Conservation (phyloP, 305 asterid species). For the Coffea humblotiana region DNA sequence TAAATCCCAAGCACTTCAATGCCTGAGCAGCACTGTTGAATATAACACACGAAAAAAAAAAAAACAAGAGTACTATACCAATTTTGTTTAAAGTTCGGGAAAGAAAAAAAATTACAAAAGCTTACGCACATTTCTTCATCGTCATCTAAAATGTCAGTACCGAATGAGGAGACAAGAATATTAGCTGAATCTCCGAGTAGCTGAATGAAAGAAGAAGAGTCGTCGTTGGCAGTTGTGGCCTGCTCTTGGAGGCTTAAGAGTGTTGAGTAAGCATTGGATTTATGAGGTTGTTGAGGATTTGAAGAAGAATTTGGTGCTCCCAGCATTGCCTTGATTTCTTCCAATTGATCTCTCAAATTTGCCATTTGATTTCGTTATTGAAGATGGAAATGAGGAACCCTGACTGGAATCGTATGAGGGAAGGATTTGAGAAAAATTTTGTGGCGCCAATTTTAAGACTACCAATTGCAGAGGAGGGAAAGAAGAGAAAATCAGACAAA, state of each 20-base stretch:
- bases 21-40: constrained; percentile 64
- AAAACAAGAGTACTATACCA: not conserved
- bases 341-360: constrained; percentile 39
- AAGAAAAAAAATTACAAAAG: not conserved
- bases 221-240: constrained; percentile 28
- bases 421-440: not conserved
- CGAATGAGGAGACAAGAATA: constrained; percentile 33
- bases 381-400: not conserved
- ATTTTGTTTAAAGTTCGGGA: not conserved
- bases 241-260: constrained; percentile 54
- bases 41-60: not conserved
- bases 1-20: constrained; percentile 82
- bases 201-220: constrained; percentile 42
- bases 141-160: constrained; percentile 33
- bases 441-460: constrained; percentile 12
- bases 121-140: constrained; percentile 61
- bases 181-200: constrained; percentile 47
- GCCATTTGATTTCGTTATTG: constrained; percentile 34
- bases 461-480: not conserved
- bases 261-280: constrained; percentile 48
- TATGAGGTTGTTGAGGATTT: constrained; percentile 5
- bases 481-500: not conserved
- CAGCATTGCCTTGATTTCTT: constrained; percentile 43
- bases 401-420: not conserved
- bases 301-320: constrained; percentile 20